Conservation (phyloP, 2,329 filamentous ascomycete species). For the Scorias spongiosa region DNA sequence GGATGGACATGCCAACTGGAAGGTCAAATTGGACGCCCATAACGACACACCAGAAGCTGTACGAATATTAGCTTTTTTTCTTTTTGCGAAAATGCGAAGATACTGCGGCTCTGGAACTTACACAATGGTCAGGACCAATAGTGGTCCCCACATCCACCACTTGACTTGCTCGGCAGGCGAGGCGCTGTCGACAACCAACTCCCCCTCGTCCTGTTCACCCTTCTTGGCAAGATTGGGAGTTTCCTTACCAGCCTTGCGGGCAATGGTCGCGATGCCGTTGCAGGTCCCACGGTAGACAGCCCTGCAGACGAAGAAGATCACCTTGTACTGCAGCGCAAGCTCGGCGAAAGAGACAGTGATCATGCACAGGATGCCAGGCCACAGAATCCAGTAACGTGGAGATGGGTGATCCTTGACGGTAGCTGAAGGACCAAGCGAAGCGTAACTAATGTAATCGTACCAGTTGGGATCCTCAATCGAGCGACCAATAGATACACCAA, state of each 20-base stretch:
- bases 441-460: slow-evolving; percentile 26
- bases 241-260: slow-evolving; percentile 28
- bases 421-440: slow-evolving; percentile 20
- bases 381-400: slow-evolving; percentile 38
- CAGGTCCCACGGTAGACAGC: slow-evolving; percentile 34
- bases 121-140: slow-evolving; percentile 34
- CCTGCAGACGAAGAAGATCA: slow-evolving; percentile 33
- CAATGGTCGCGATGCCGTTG: slow-evolving; percentile 25
- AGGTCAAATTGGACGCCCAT: slow-evolving; percentile 41
- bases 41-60: slow-evolving; percentile 31
- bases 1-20: slow-evolving; percentile 40
- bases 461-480: slow-evolving; percentile 26
- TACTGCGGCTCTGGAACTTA: no score
- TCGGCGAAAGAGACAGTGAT: slow-evolving; percentile 35
- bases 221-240: slow-evolving; percentile 29
- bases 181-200: slow-evolving; percentile 37
- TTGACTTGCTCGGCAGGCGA: slow-evolving; percentile 32
- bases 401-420: slow-evolving; percentile 29
- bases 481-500: slow-evolving; percentile 23
- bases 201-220: slow-evolving; percentile 22
- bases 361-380: slow-evolving; percentile 37
- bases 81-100: no score
- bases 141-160: slow-evolving; percentile 38
- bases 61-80: no score
- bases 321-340: slow-evolving; percentile 14